Percentiles rank a stretch among this genome's conserved stretches.
These are phyloP conservation scores for Malassezia brasiliensis DNA, from an alignment of 1,284 basidiomycete genomes.

Conservation along the genomic window DNA sequence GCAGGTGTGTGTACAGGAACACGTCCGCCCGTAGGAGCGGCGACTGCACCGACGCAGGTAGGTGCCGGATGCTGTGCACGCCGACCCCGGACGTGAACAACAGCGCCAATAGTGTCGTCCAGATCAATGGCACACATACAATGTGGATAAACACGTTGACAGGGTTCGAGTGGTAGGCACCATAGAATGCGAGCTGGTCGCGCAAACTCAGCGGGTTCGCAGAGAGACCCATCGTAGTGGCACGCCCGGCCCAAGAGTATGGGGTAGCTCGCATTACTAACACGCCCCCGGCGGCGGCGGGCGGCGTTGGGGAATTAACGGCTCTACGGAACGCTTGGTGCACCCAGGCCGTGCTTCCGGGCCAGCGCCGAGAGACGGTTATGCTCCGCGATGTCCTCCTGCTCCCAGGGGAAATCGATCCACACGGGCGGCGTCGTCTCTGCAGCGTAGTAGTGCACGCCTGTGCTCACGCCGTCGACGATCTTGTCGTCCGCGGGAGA, in stretches of 20 bases:
- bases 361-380: constrained; percentile 46
- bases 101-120: constrained; percentile 18
- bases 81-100: background rate
- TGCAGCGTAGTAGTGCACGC: constrained; percentile 44
- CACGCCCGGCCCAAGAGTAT: background rate
- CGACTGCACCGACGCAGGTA: background rate
- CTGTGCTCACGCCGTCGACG: constrained; percentile 33
- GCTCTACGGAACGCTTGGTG: constrained; percentile 5
- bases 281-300: background rate
- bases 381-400: constrained; percentile 46
- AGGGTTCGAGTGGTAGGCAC: constrained; percentile 35
- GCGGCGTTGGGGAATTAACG: background rate
- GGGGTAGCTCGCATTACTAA: background rate
- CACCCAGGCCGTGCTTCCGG: constrained; percentile 17
- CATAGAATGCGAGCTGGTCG: constrained; percentile 38
- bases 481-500: constrained; percentile 29
- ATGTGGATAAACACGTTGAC: constrained; percentile 41
- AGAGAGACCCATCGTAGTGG: constrained; percentile 22
- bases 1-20: background rate
- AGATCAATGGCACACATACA: constrained; percentile 35
- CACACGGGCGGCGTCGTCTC: constrained; percentile 43
- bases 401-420: constrained; percentile 47
- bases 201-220: constrained; percentile 28
- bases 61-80: background rate
- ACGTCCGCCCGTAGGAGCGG: background rate